These are phyloP conservation scores for Erigeron canadensis DNA, from an alignment of 129 eudicot genomes.

Conservation along the genomic window DNA sequence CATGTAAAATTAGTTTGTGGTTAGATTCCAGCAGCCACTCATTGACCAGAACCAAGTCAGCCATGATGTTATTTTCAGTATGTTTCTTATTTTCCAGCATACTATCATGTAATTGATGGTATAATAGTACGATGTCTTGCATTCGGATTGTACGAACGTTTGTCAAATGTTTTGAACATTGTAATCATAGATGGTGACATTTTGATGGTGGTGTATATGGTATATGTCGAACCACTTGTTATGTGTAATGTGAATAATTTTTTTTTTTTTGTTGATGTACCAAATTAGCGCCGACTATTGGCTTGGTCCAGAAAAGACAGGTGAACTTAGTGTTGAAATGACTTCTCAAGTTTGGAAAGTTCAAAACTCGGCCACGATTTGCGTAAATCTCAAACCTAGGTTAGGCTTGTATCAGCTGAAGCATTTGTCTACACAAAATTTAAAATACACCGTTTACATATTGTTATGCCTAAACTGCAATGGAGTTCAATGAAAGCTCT, in stretches of 20 bases:
- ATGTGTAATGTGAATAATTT: background rate
- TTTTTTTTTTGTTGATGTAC: background rate
- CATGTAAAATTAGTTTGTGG: slow-evolving; percentile 17
- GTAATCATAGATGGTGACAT: background rate
- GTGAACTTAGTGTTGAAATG: background rate
- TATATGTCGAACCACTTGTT: background rate
- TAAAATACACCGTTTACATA: background rate
- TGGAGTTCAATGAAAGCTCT: too few relatives aligned
- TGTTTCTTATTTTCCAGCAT: slow-evolving; percentile 5
- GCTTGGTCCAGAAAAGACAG: background rate
- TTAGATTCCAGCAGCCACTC: background rate
- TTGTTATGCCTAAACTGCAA: too few relatives aligned
- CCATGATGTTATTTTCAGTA: slow-evolving; percentile 24
- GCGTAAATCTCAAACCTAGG: background rate
- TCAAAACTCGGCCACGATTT: background rate
- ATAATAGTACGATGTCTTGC: background rate
- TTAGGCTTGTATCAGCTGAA: background rate
- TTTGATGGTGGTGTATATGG: slow-evolving; percentile 9
- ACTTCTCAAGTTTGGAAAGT: background rate
- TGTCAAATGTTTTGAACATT: slow-evolving; percentile 29
- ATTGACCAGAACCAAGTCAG: slow-evolving; percentile 24
- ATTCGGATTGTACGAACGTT: background rate
- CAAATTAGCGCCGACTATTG: background rate
- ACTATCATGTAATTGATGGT: slow-evolving; percentile 14
- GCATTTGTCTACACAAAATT: background rate